phyloP scores from a whole-genome alignment of 176 grass and related monocot genomes.

The Stipa capillata region DNA sequence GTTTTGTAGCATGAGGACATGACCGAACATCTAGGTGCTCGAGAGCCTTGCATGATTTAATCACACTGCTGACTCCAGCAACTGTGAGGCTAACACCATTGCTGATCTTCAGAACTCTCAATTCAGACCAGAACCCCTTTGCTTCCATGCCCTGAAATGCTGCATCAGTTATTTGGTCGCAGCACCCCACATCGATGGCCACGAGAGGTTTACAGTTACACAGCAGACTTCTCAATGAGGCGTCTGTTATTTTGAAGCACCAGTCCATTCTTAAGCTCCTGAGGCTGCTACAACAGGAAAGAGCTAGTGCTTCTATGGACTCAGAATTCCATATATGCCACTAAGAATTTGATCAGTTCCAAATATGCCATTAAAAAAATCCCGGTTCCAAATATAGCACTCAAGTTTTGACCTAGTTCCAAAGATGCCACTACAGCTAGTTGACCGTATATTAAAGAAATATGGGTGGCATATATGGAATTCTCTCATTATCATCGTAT shows the following conservation, averaged over 20 bases:
- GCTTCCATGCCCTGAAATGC: constrained; percentile 37
- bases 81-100: constrained; percentile 41
- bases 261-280: constrained; percentile 56
- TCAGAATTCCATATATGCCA: too few species aligned
- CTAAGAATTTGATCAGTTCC: too few species aligned
- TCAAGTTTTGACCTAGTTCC: too few species aligned
- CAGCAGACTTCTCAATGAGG: constrained; percentile 44
- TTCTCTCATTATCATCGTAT: too few species aligned
- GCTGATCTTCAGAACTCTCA: constrained; percentile 57
- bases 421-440: too few species aligned
- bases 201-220: constrained; percentile 56
- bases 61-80: constrained; percentile 19
- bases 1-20: constrained; percentile 50
- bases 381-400: too few species aligned
- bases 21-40: constrained; percentile 67
- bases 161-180: constrained; percentile 53
- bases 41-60: constrained; percentile 40
- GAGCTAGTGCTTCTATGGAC: constrained; percentile 49
- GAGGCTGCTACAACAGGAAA: constrained; percentile 49
- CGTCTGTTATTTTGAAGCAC: constrained; percentile 67
- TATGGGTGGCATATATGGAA: too few species aligned
- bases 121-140: constrained; percentile 23
- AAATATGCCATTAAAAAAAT: too few species aligned
- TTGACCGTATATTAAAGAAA: too few species aligned
- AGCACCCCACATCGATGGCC: constrained; percentile 73